Evolutionary conservation across 1,284 basidiomycete species (phyloP), one percentile per base, ranked within the genome.

Genomic region (Cryptococcus maquisensis): DNA sequence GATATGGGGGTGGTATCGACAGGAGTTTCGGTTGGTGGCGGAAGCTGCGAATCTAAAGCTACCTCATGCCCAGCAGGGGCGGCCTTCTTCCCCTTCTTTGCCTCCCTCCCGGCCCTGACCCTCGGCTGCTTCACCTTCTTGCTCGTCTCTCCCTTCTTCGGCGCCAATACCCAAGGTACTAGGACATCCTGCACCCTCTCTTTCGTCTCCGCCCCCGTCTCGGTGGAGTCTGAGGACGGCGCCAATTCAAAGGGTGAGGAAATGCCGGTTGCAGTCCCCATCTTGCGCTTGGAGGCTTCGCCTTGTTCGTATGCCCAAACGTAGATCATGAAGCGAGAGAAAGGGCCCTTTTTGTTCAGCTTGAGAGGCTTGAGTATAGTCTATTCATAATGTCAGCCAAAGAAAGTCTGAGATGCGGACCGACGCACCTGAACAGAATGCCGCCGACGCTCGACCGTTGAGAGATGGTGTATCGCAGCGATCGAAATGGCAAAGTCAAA

Each of bases 271-370:
- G 24, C 32, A 9, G 84, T 83, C 24, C 90, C 82, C 62, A 76
- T 77, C 52, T 68, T 76, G 21, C 90, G 81, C 69, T 87, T 90
- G 2, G 88, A 90, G 5, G 84, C 75, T 35, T 83, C 81, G 54
- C 95, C 91, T 78, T 99, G 96, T 69, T 97, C 93, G 51, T 89
- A 83, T 1, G 95, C 94, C 96, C 96, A 99, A n/a, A 98, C 96
- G 66, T 96, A 97, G 65, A 98, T 86, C 61, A 99, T 79, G 54
- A 93, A 81, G 7, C 90, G 84, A 10, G 90, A 87, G 63, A 87
- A 69, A 0, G 68, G 66, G 0, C 55, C 51, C 16, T 43, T 39
- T 9, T 42, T 36, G 7, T 82, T 2, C 66, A 84, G 78, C 1
- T 83, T 83, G 38, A 90, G 82, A 13, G 81, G 79, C 54, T 82